Evolutionary conservation across 2,329 filamentous ascomycete species (phyloP).

Genomic region (Thyridium curvatum): DNA sequence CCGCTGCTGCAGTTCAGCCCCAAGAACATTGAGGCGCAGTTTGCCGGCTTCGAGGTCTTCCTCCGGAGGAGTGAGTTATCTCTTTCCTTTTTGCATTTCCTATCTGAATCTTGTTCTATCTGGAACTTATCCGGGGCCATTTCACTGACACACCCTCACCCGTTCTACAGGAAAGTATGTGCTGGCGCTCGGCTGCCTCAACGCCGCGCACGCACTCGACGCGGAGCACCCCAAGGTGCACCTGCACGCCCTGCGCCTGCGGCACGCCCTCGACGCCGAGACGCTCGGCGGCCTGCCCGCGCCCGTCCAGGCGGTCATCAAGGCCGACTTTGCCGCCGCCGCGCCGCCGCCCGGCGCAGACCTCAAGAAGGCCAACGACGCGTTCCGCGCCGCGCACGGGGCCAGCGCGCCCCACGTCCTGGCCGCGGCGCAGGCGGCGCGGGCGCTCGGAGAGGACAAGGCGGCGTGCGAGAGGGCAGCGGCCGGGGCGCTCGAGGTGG

Average conservation of each 20-base stretch:
- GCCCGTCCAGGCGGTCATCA: conserved; percentile 64
- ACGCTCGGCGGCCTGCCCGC: conserved; percentile 50
- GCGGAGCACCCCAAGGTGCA: conserved; percentile 65
- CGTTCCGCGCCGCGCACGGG: conserved; percentile 57
- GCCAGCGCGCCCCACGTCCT: conserved; percentile 56
- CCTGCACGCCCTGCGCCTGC: conserved; percentile 67
- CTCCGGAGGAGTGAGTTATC: conserved; percentile 70
- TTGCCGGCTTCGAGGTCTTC: conserved; percentile 85
- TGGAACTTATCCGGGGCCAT: background rate
- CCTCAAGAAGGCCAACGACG: conserved; percentile 58
- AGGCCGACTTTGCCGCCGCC: conserved; percentile 58
- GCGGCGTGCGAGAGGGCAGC: conserved; percentile 49
- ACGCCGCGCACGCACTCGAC: conserved; percentile 65
- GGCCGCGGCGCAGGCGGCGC: conserved; percentile 46
- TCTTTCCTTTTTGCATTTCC: background rate
- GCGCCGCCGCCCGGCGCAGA: conserved; percentile 46
- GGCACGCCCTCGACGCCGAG: conserved; percentile 50
- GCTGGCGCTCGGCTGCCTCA: conserved; percentile 79
- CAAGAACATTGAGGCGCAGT: conserved; percentile 74
- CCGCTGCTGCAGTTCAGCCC: conserved; percentile 80
- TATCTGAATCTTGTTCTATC: conserved; percentile 9
- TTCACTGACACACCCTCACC: background rate
- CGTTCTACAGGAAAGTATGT: conserved; percentile 67
- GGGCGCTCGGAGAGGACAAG: conserved; percentile 44
- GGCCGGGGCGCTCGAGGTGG: conserved; percentile 41